Percentiles rank a stretch among this genome's conserved stretches.
These are phyloP conservation scores for Cydonia oblonga DNA, from an alignment of 331 rosid species.

Conservation along the genomic window DNA sequence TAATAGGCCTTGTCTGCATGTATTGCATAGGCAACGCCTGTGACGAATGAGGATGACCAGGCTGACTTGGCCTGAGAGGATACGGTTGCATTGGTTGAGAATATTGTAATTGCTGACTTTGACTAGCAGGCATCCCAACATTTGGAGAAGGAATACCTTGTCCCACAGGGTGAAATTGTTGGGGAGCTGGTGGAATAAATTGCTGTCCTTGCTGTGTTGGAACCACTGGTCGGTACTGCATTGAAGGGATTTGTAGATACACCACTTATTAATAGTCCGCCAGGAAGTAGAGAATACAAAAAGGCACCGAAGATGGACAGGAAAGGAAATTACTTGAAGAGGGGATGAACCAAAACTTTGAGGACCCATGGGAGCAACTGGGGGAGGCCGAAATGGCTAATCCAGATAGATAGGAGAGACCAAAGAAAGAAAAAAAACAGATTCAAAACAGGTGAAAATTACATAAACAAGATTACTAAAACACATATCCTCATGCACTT, in stretches of 20 bases:
- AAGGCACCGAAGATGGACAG: not conserved
- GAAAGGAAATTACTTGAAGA: slow-evolving; percentile 13
- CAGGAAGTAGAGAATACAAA: not conserved
- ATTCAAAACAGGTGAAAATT: not conserved
- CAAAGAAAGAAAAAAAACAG: not conserved
- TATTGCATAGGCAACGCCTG: slow-evolving; percentile 59
- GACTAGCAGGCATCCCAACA: slow-evolving; percentile 50
- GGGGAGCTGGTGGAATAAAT: slow-evolving; percentile 48
- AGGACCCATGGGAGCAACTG: slow-evolving; percentile 29
- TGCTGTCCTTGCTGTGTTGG: slow-evolving; percentile 71
- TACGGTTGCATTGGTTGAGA: slow-evolving; percentile 82
- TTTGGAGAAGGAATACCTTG: slow-evolving; percentile 58
- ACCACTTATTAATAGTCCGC: not conserved
- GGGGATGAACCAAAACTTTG: slow-evolving; percentile 26
- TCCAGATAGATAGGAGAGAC: not conserved
- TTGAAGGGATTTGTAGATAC: slow-evolving; percentile 4
- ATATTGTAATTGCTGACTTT: slow-evolving; percentile 64
- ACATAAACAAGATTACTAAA: not conserved
- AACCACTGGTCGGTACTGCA: slow-evolving; percentile 74
- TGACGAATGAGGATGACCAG: slow-evolving; percentile 50
- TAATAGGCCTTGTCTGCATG: slow-evolving; percentile 59
- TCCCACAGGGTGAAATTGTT: slow-evolving; percentile 63
- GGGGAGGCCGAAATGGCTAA: slow-evolving; percentile 22
- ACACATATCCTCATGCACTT: not conserved
- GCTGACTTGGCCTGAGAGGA: slow-evolving; percentile 60